Base-by-base conservation (phyloP, 1,284 basidiomycete genomes). In the Irpex sp. region DNA sequence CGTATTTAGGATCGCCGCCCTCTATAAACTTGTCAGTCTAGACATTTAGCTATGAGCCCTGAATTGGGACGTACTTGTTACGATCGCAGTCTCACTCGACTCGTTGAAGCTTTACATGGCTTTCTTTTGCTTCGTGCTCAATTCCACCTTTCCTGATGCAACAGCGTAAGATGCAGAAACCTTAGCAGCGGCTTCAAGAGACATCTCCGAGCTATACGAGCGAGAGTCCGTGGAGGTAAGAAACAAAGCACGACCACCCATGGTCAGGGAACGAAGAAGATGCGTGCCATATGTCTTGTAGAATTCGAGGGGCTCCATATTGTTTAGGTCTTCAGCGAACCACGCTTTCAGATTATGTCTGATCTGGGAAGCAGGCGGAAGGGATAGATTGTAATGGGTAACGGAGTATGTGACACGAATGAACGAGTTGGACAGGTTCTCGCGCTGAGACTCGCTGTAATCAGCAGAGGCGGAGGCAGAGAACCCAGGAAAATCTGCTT, bases 31-130 rank as follows among this genome's bases (percentile, higher is more conserved):
- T 15, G 39, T 43, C 39, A 43, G 8, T 50, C 11, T n/a, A 8
- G 8, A 50, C 17, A 19, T 50, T 17, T 9, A 8, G 13, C 8
- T 50, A 19, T 21, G 7, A 50, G 17, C n/a, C 11, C 43, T n/a
- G 11, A 17, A 21, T 17, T 50, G 7, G n/a, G 11, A 50, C 49
- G 11, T 50, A 50, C 49, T 50, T 8, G 49, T 50, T 8, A 19
- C 49, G 17, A 50, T 19, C 49, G 35, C 9, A 11, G 57, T 58
- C 35, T 58, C 15, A 46, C 57, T 58, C n/a, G 57, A 58, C 39
- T 58, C 57, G 57, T 58, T 58, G 57, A 58, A 58, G 57, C 36
- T 58, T 9, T 58, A 2, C 36, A 58, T 46, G 11, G 57, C 57
- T 26, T 58, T 11, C 21, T 58, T 58, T 36, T 58, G 35, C 33